phyloP scores from a whole-genome alignment of 768 basidiomycete species.

The Lentinula edodes region DNA sequence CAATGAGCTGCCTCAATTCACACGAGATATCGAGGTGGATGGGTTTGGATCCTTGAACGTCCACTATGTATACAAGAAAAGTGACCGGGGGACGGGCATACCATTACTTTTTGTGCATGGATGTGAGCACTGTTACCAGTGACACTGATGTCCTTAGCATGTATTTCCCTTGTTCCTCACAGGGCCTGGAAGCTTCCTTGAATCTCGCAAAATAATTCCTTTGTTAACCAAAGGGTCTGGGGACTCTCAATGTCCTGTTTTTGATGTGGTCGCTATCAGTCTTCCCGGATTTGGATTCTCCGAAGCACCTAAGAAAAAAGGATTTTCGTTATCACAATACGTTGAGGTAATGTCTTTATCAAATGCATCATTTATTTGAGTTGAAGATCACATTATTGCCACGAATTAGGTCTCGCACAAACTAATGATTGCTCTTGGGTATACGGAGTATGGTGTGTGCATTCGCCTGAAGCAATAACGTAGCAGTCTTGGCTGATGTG shows the following conservation, averaged over 20 bases:
- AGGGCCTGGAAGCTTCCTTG: slow-evolving; percentile 42
- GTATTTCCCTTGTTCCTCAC: not conserved
- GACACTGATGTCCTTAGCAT: not conserved
- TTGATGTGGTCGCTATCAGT: slow-evolving; percentile 41
- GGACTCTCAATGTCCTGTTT: slow-evolving; percentile 27
- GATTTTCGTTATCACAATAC: slow-evolving; percentile 29
- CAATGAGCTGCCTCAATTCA: slow-evolving; percentile 16
- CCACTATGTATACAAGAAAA: slow-evolving; percentile 27
- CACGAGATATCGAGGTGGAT: not conserved
- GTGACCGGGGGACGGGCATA: slow-evolving; percentile 11
- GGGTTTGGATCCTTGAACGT: slow-evolving; percentile 15
- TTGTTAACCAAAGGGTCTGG: slow-evolving; percentile 27
- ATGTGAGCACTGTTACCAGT: not conserved
- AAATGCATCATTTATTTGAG: too few relatives aligned
- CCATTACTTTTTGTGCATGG: slow-evolving; percentile 6
- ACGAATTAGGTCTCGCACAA: slow-evolving; percentile 17
- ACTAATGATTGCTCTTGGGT: slow-evolving; percentile 28
- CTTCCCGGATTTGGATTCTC: slow-evolving; percentile 43
- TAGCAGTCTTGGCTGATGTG: too few relatives aligned
- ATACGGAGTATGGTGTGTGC: slow-evolving; percentile 23
- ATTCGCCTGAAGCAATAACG: not conserved
- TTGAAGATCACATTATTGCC: too few relatives aligned
- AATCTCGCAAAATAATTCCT: slow-evolving; percentile 35
- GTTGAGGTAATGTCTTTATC: slow-evolving; percentile 22
- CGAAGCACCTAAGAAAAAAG: slow-evolving; percentile 33